These are phyloP conservation scores for Eremothecium cymbalariae DNA, from an alignment of 1,139 yeast species.

Conservation along the genomic window DNA sequence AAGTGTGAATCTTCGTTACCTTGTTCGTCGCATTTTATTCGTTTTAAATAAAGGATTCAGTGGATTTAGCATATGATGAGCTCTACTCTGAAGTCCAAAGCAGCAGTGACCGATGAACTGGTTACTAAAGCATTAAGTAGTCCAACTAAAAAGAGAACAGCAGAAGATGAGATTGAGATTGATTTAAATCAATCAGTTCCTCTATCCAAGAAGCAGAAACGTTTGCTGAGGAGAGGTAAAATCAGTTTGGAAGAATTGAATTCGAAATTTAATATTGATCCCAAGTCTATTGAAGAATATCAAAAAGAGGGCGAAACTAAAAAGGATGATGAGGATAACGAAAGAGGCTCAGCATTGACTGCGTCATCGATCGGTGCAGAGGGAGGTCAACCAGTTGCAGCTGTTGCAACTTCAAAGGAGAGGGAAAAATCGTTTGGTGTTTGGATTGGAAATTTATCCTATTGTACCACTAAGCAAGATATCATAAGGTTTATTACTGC, in stretches of 20 bases:
- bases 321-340: conserved; percentile 14
- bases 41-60: neutral
- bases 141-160: conserved; percentile 33
- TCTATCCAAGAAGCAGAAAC: conserved; percentile 82
- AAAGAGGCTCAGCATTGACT: conserved; percentile 15
- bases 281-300: conserved; percentile 32
- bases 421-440: conserved; percentile 55
- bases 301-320: conserved; percentile 25
- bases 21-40: neutral
- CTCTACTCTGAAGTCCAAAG: conserved; percentile 5
- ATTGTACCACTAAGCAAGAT: conserved; percentile 75
- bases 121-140: conserved; percentile 27
- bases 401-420: neutral
- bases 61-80: conserved; percentile 3
- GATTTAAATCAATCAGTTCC: conserved; percentile 74
- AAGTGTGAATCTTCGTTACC: too few species aligned
- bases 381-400: conserved; percentile 18
- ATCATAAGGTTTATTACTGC: conserved; percentile 54
- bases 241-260: conserved; percentile 51
- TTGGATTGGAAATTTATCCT: conserved; percentile 91
- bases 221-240: conserved; percentile 71
- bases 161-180: conserved; percentile 62
- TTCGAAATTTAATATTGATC: conserved; percentile 37
- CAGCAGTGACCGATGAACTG: conserved; percentile 10
- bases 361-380: conserved; percentile 11